These are phyloP conservation scores for Phytophthora ramorum DNA, from an alignment of 352 stramenopile genomes.

Conservation along the genomic window DNA sequence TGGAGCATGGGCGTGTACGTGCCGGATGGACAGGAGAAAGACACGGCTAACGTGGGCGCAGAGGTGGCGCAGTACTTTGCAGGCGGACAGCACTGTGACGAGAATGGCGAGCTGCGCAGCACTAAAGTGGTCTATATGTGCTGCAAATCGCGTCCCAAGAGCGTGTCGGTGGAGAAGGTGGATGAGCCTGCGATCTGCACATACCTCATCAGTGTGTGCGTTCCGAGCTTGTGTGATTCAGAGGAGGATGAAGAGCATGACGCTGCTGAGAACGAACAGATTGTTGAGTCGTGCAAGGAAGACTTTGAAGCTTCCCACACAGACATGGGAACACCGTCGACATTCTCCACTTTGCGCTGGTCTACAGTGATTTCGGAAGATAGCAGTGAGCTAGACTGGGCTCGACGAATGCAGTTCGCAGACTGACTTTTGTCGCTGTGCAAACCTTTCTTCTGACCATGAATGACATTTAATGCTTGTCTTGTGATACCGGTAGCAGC, in stretches of 20 bases:
- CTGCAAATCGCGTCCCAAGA: conserved; percentile 68
- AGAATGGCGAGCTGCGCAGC: conserved; percentile 78
- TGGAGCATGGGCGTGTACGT: conserved; percentile 87
- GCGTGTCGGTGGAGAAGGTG: conserved; percentile 69
- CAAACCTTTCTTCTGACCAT: conserved; percentile 24
- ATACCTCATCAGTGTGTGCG: conserved; percentile 82
- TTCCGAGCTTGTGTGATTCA: conserved; percentile 72
- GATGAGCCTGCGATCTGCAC: conserved; percentile 85
- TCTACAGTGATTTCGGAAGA: conserved; percentile 84
- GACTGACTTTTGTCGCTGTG: conserved; percentile 24
- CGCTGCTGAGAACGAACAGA: conserved; percentile 42
- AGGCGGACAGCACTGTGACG: conserved; percentile 82
- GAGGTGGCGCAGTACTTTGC: conserved; percentile 80
- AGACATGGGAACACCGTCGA: conserved; percentile 38
- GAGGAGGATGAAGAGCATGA: conserved; percentile 37
- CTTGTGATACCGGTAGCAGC: conserved; percentile 8
- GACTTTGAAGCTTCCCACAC: conserved; percentile 50
- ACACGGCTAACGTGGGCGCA: conserved; percentile 30
- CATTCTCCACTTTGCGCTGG: conserved; percentile 80
- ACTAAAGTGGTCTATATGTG: conserved; percentile 82
- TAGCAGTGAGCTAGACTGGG: conserved; percentile 87
- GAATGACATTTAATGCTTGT: conserved; percentile 33
- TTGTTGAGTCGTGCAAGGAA: conserved; percentile 57
- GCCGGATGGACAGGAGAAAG: conserved; percentile 30
- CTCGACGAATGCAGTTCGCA: conserved; percentile 68